These are phyloP conservation scores for Chlamydomonas applanata DNA, from an alignment of 139 green algal genomes.

Conservation along the genomic window DNA sequence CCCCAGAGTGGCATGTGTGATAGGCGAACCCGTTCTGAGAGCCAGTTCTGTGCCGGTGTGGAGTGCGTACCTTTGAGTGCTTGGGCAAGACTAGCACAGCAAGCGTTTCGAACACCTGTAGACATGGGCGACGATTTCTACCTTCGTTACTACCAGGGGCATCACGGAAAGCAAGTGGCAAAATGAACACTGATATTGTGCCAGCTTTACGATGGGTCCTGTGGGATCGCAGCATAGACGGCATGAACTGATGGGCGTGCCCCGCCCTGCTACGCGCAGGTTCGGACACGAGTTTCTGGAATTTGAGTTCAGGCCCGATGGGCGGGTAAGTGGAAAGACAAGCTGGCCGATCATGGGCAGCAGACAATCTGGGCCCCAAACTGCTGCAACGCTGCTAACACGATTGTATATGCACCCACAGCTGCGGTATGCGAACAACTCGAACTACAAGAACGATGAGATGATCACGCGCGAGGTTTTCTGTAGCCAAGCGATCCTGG, in stretches of 20 bases:
- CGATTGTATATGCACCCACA: slow-evolving; percentile 37
- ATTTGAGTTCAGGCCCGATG: slow-evolving; percentile 92
- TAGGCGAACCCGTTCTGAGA: no score
- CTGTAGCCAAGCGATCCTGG: slow-evolving; percentile 71
- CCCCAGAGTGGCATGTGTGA: no score
- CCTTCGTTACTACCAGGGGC: slow-evolving; percentile 90
- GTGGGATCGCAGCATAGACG: no score
- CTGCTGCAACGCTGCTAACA: no score
- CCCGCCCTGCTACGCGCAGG: slow-evolving; percentile 30
- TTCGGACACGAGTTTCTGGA: slow-evolving; percentile 98
- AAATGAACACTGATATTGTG: no score
- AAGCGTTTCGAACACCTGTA: no score
- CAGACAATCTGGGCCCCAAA: no score
- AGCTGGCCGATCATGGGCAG: not conserved
- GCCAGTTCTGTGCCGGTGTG: no score
- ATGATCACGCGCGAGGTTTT: slow-evolving; percentile 88
- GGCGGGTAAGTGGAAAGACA: slow-evolving; percentile 61
- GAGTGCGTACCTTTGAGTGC: no score
- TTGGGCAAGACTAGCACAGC: no score
- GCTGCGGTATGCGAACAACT: slow-evolving; percentile 97
- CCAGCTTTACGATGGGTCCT: no score
- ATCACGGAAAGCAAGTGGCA: slow-evolving; percentile 31
- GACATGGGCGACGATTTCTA: slow-evolving; percentile 87
- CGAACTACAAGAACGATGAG: slow-evolving; percentile 97
- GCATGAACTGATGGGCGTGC: no score